Base-by-base conservation (phyloP, 106 monocot genomes). In the Acanthochlamys bracteata region DNA sequence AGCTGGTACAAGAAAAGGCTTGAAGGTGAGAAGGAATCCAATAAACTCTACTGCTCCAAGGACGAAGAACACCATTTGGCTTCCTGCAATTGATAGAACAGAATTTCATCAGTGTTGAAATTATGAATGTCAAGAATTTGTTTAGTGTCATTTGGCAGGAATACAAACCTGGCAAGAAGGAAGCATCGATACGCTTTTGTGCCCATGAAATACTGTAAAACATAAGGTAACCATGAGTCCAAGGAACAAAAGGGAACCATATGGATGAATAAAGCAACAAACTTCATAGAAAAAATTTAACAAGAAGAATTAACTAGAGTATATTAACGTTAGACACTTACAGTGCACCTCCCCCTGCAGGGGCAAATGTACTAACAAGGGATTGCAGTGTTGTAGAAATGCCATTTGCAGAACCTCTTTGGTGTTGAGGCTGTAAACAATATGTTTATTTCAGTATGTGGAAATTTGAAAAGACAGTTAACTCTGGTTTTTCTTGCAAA, bases 401-500 rank as follows among this genome's bases (percentile, higher is more conserved):
- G 25, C 84, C 84, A 65, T 85, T 80, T 58, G 79, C 79, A 57
- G 69, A 63, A 62, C 79, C 79, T 73, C 84, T 72, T 73, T 80
- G 84, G 13, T 67, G 22, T 76, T 79, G 79, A 43, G 60, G 15
- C 78, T 83, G 57, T 3, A 3, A 57, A 4, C 2, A 57, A 21
- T n/a, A n/a, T n/a, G n/a, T n/a, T n/a, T n/a, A n/a, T n/a, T n/a
- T n/a, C n/a, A n/a, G n/a, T n/a, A n/a, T n/a, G n/a, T n/a, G n/a
- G n/a, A n/a, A n/a, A n/a, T n/a, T n/a, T n/a, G n/a, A n/a, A n/a
- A n/a, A n/a, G n/a, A n/a, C n/a, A n/a, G n/a, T n/a, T n/a, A n/a
- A n/a, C n/a, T n/a, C n/a, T n/a, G n/a, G n/a, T n/a, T n/a, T n/a
- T n/a, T n/a, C n/a, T n/a, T n/a, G n/a, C n/a, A n/a, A n/a, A n/a